A percentile compares a stretch with the other conserved stretches of the same genome.
Evolutionary conservation across 2,329 filamentous ascomycete species (phyloP).

Genomic region (Lojkania enalia): DNA sequence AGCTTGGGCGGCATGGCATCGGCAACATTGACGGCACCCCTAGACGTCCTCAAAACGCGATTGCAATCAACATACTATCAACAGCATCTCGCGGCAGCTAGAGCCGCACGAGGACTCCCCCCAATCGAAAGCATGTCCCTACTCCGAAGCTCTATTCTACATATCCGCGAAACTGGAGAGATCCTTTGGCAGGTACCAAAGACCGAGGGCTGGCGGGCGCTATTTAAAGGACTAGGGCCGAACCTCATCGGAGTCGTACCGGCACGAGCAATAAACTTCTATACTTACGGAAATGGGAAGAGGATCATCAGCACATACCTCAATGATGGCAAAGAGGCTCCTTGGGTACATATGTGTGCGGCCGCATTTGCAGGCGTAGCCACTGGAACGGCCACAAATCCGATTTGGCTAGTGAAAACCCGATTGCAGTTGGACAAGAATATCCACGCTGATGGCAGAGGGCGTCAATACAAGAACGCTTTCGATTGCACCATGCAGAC

Average conservation of each 20-base stretch:
- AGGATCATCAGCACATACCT: conserved; percentile 74
- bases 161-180: conserved; percentile 83
- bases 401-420: conserved; percentile 96
- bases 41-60: conserved; percentile 91
- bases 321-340: conserved; percentile 69
- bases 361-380: conserved; percentile 79
- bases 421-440: conserved; percentile 89
- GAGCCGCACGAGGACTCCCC: conserved; percentile 60
- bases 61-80: conserved; percentile 96
- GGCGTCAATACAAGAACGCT: conserved; percentile 81
- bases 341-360: conserved; percentile 77
- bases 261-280: conserved; percentile 90
- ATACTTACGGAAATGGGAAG: conserved; percentile 90
- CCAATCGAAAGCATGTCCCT: conserved; percentile 64
- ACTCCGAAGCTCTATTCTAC: conserved; percentile 67
- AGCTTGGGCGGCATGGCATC: conserved; percentile 90
- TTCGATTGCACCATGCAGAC: conserved; percentile 86
- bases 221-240: conserved; percentile 92
- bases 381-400: conserved; percentile 90
- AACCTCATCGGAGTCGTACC: conserved; percentile 90
- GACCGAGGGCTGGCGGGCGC: conserved; percentile 78
- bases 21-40: conserved; percentile 87
- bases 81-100: conserved; percentile 71
- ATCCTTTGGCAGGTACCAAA: conserved; percentile 81
- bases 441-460: conserved; percentile 61